Evolutionary conservation across 2,329 filamentous ascomycete species (phyloP), one percentile per base, ranked within the genome.

Genomic region (Colletotrichum sp.): DNA sequence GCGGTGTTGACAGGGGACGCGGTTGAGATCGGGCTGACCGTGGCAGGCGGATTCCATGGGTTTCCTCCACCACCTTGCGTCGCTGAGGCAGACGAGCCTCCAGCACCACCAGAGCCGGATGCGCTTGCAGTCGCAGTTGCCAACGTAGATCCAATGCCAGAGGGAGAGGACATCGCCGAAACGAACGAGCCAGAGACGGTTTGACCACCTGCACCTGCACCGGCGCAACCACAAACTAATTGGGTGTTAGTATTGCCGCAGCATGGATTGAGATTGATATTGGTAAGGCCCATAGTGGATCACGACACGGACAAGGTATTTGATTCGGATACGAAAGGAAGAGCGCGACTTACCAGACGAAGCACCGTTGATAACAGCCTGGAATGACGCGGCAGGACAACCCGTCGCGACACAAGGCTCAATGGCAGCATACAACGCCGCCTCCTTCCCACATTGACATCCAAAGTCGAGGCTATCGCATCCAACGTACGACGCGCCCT

Each of bases 351-450:
- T 48, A 75, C 75, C 75, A 3, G 75, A 67, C 4, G 75, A 74
- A 4, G 81, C 82, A 10, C 81, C 82, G 14, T 73, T 72, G 48
- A 82, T 80, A 7, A 83, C 80, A 26, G 76, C 80, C 16, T 76
- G 77, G 26, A 82, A 72, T 3, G 79, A 78, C 4, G 72, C 77
- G 7, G 79, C 59, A 2, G 77, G 78, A 52, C 82, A 83, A 4
- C 78, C 80, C 1, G 78, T 81, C 3, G 78, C 77, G 3, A 83
- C 81, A 64, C 82, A 83, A 12, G 82, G 81, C 16, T 80, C 77
- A 34, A 82, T 77, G 28, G 80, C 74, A 39, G 76, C 63, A 4
- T 80, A 80, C 3, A 83, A 72, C 13, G 75, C 77, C 28, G 76
- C 72, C 7, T 78, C 79, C 14, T 78, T 68, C 18, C 79, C 68